Base-by-base conservation (phyloP, 2,329 filamentous ascomycete genomes). In the Arthrobotrys musiformis region DNA sequence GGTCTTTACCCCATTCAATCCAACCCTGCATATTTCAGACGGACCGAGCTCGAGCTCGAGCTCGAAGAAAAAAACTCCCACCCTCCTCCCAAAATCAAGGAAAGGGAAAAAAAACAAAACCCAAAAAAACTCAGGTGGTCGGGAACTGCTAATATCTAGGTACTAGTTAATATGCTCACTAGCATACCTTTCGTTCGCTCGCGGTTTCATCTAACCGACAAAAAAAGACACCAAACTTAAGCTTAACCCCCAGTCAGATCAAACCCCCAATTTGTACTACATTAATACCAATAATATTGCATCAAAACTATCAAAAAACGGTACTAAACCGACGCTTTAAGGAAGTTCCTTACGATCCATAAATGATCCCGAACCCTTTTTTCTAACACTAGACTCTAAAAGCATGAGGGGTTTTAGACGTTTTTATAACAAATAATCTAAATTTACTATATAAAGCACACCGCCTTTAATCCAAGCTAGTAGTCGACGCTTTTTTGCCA, bases 71-170 rank as follows among this genome's bases (percentile, higher is more conserved):
- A 68, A 13, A 42, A 17, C 40, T 42, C 40, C 40, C 40, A 42
- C 40, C 40, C 37, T 46, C 4, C 6, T 5, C 30, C 5, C 5
- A 35, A 35, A 35, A 35, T 35, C 11, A 35, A 35, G 11, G 11
- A 5, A 35, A 5, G 9, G 2, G 19, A 46, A 40, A 15, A 13
- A 40, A 40, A 40, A 40, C 9, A 54, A 33, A 40, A 60, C 37
- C 15, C 7, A 24, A 15, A 48, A 67, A 74, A 74, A 68, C 15
- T 62, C 62, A 58, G 46, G 70, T 74, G 62, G 70, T 62, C 58
- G 52, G 70, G 60, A 35, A 61, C 30, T n/a, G n/a, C n/a, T n/a
- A n/a, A n/a, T n/a, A n/a, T n/a, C n/a, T n/a, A n/a, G n/a, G n/a
- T n/a, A n/a, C n/a, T n/a, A n/a, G n/a, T n/a, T n/a, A n/a, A n/a